Evolutionary conservation across 2,329 filamentous ascomycete genomes (phyloP).

Genomic region (Epichloe typhina): DNA sequence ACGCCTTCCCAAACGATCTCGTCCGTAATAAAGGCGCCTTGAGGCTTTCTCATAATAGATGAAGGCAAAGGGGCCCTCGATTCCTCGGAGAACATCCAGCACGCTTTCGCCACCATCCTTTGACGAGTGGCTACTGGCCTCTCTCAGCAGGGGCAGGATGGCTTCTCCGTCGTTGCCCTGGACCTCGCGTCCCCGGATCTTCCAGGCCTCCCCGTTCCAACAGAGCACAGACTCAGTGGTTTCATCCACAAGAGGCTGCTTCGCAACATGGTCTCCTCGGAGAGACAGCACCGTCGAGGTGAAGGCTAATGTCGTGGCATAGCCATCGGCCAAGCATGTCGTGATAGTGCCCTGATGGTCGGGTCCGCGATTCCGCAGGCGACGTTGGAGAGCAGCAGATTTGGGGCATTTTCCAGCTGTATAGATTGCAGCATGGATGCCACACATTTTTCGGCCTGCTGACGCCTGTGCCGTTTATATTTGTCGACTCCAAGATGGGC

Average conservation of each 20-base stretch:
- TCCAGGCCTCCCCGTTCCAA: slow-evolving; percentile 98
- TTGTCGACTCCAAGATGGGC: too few relatives aligned
- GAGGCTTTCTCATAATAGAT: slow-evolving; percentile 59
- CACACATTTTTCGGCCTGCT: slow-evolving; percentile 36
- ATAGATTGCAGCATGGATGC: slow-evolving; percentile 42
- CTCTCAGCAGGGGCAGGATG: slow-evolving; percentile 48
- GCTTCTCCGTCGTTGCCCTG: slow-evolving; percentile 64
- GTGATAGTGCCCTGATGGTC: slow-evolving; percentile 39
- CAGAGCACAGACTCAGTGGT: slow-evolving; percentile 56
- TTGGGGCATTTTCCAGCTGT: slow-evolving; percentile 14
- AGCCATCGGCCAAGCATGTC: slow-evolving; percentile 14
- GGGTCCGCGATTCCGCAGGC: slow-evolving; percentile 44
- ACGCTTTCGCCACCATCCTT: slow-evolving; percentile 19
- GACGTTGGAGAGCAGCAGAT: slow-evolving; percentile 24
- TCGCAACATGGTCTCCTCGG: slow-evolving; percentile 57
- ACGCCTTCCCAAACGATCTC: slow-evolving; percentile 76
- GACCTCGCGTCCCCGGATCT: slow-evolving; percentile 44
- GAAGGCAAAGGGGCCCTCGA: slow-evolving; percentile 82
- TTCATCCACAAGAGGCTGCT: slow-evolving; percentile 57
- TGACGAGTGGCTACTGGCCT: slow-evolving; percentile 19
- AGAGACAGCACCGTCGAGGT: slow-evolving; percentile 81
- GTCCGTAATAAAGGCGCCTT: slow-evolving; percentile 60
- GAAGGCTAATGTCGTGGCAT: slow-evolving; percentile 41
- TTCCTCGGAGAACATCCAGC: slow-evolving; percentile 40
- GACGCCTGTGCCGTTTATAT: too few relatives aligned